Conservation (phyloP, 306 rosid genomes). For the Elaeagnus macrophylla region DNA sequence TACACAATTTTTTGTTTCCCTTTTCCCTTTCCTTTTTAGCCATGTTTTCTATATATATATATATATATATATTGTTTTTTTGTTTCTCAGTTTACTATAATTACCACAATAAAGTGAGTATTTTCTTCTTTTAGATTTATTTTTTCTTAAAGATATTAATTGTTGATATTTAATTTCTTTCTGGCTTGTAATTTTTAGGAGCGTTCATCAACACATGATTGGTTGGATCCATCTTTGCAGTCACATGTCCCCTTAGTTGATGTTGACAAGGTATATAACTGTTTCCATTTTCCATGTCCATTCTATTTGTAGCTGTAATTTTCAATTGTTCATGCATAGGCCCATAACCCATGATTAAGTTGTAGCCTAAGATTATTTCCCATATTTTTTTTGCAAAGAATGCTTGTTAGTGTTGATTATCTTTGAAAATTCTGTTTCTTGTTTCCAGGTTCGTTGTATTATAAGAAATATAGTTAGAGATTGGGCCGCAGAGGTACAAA, state of each 20-base stretch:
- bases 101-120: background rate
- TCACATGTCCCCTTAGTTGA: conserved; percentile 81
- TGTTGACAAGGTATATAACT: conserved; percentile 66
- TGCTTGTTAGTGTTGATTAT: background rate
- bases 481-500: conserved; percentile 83
- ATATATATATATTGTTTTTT: no score
- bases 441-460: conserved; percentile 72
- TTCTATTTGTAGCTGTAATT: background rate
- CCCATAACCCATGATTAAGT: background rate
- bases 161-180: background rate
- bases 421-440: conserved; percentile 1
- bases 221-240: conserved; percentile 66
- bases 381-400: background rate
- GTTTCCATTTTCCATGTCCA: background rate
- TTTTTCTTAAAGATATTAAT: background rate
- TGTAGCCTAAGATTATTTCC: no score
- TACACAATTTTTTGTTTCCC: no score
- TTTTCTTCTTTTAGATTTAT: background rate
- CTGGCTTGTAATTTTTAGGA: conserved; percentile 36
- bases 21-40: no score
- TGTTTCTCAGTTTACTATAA: background rate
- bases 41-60: background rate
- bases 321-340: background rate
- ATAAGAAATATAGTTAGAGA: conserved; percentile 90
- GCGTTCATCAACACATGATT: conserved; percentile 41